Conservation (phyloP, 139 green algal species). For the Chlamydomonas sphaeroides region DNA sequence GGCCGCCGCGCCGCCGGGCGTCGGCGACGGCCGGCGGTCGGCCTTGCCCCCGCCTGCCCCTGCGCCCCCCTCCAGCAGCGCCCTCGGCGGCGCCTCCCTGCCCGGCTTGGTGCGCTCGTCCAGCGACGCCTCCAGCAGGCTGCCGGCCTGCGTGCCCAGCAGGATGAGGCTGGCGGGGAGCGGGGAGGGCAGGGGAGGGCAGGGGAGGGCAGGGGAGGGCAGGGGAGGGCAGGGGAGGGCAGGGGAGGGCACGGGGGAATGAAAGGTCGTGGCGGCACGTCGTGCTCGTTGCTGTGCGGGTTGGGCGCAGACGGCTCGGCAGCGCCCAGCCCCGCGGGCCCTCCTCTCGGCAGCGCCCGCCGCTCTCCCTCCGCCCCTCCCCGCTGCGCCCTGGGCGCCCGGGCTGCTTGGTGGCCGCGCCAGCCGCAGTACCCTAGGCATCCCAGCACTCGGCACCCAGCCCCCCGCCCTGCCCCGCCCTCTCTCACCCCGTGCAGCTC, state of each 20-base stretch:
- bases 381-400: too few relatives aligned
- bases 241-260: too few relatives aligned
- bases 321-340: too few relatives aligned
- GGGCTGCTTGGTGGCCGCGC: too few relatives aligned
- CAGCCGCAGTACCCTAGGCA: too few relatives aligned
- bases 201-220: too few relatives aligned
- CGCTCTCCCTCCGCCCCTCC: too few relatives aligned
- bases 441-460: not conserved
- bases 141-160: slow-evolving; percentile 72
- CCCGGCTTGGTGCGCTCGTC: slow-evolving; percentile 63
- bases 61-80: slow-evolving; percentile 46
- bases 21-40: slow-evolving; percentile 14
- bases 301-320: too few relatives aligned
- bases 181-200: not conserved
- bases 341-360: too few relatives aligned
- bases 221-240: too few relatives aligned
- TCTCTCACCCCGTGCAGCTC: slow-evolving; percentile 18
- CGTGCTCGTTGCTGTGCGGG: too few relatives aligned
- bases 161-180: slow-evolving; percentile 61
- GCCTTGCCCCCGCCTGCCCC: not conserved
- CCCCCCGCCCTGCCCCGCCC: not conserved
- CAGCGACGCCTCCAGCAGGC: slow-evolving; percentile 61
- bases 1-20: not conserved
- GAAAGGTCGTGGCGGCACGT: too few relatives aligned
- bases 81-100: slow-evolving; percentile 45